phyloP scores from a whole-genome alignment of 1,139 yeast genomes.

The Ogataea hybrid region DNA sequence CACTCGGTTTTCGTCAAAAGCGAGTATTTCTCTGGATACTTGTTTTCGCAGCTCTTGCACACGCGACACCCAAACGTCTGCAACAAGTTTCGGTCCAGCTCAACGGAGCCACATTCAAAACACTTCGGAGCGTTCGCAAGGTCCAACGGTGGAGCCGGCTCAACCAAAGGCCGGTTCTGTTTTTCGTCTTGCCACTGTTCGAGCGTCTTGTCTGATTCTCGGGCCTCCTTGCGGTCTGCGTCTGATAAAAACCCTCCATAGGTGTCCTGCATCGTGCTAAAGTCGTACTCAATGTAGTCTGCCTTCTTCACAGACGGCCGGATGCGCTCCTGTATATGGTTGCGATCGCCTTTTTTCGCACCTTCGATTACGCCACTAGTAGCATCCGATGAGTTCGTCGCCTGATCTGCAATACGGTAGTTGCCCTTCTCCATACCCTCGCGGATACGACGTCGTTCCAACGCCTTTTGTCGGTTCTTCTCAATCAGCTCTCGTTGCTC shows the following conservation, averaged over 20 bases:
- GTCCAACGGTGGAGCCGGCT: constrained; percentile 70
- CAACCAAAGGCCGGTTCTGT: constrained; percentile 39
- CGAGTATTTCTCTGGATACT: constrained; percentile 83
- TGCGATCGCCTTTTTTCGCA: constrained; percentile 27
- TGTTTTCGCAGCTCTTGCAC: constrained; percentile 73
- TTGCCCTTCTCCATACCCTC: background rate
- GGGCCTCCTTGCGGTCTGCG: constrained; percentile 30
- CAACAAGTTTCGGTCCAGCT: constrained; percentile 70
- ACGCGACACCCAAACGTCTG: constrained; percentile 71
- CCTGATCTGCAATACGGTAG: background rate
- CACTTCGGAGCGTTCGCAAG: constrained; percentile 74
- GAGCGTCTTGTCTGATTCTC: constrained; percentile 42
- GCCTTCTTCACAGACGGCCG: constrained; percentile 49
- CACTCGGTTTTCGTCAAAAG: constrained; percentile 94
- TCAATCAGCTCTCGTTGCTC: constrained; percentile 55
- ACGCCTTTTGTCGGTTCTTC: constrained; percentile 55
- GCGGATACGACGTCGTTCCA: constrained; percentile 47
- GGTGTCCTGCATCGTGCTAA: constrained; percentile 84
- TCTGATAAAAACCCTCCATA: constrained; percentile 81
- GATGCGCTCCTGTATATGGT: constrained; percentile 18
- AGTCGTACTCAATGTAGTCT: constrained; percentile 89
- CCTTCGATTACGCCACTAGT: background rate
- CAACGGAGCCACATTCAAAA: constrained; percentile 74
- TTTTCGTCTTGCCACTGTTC: constrained; percentile 81
- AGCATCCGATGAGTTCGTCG: background rate